phyloP scores from a whole-genome alignment of 768 basidiomycete species.

The Phlebiopsis gigantea region DNA sequence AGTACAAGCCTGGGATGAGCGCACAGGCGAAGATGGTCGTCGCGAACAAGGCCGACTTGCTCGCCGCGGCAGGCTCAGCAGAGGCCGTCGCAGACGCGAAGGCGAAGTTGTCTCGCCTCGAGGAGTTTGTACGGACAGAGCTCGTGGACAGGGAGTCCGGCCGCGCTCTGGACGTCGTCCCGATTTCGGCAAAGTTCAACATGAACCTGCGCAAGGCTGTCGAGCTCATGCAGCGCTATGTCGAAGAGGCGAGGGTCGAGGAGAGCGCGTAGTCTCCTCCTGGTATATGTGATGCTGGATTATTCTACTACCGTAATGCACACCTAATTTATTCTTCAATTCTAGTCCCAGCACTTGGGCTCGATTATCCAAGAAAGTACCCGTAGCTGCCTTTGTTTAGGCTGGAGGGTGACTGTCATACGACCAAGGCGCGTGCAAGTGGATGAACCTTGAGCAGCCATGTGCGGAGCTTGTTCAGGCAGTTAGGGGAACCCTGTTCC shows the following conservation, averaged over 20 bases:
- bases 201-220: constrained; percentile 76
- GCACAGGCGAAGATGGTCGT: constrained; percentile 74
- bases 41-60: constrained; percentile 92
- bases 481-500: too few relatives aligned
- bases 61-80: constrained; percentile 46
- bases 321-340: too few relatives aligned
- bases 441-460: too few relatives aligned
- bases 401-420: too few relatives aligned
- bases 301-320: too few relatives aligned
- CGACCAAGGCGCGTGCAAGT: too few relatives aligned
- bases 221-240: constrained; percentile 59
- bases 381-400: too few relatives aligned
- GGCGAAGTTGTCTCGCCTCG: constrained; percentile 49
- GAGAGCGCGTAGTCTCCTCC: neutral
- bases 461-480: too few relatives aligned
- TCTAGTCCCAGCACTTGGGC: too few relatives aligned
- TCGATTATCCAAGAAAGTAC: too few relatives aligned
- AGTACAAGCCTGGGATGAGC: constrained; percentile 76
- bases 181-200: constrained; percentile 80
- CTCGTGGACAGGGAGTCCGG: constrained; percentile 34
- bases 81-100: constrained; percentile 47
- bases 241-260: constrained; percentile 49
- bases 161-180: constrained; percentile 60
- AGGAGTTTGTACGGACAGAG: constrained; percentile 48
- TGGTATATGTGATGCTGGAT: neutral